Base-by-base conservation (phyloP, 2,329 filamentous ascomycete genomes). In the Curvularia sp. region DNA sequence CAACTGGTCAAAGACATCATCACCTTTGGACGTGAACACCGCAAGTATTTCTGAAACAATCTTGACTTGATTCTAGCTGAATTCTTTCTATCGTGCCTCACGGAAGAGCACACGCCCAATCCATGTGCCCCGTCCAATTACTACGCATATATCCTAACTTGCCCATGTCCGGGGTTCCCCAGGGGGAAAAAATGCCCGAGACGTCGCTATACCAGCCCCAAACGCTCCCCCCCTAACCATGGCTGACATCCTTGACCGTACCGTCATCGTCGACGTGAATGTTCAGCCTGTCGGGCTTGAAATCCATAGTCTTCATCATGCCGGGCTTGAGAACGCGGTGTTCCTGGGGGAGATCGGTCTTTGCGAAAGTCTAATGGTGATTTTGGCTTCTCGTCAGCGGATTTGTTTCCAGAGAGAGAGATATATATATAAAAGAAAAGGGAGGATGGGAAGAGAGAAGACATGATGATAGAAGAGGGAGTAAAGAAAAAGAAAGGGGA, bases 241-340 rank as follows among this genome's bases (percentile, higher is more conserved):
- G 78, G 13, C 73, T 78, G 34, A 83, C 79, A 61, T 82, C 80
- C 68, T 72, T 77, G 18, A 83, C 80, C 2, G 79, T 82, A 3
- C 81, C 81, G 54, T 83, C 78, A 10, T 80, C 78, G 42, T 69
- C 76, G 53, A 82, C 80, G 62, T 83, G 81, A 34, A 83, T 76
- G 61, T 83, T 83, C 59, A 83, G 65, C 47, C 81, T 69, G 25
- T 83, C 79, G 8, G 80, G 80, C 65, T 80, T 80, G 66, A 77
- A 70, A 59, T 83, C 81, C 79, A 79, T 78, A 10, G 80, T 82
- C 64, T 70, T 73, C 76, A 81, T 78, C 55, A 77, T 76, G 55
- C 78, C 80, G 41, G 79, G 76, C 73, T 79, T 76, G 39, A 83
- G 60, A 5, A 83, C 73, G 49, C 81, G 78, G 70, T 82, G 80